Evolutionary conservation across 2,329 filamentous ascomycete species (phyloP).

Genomic region (Beauveria caledonica): DNA sequence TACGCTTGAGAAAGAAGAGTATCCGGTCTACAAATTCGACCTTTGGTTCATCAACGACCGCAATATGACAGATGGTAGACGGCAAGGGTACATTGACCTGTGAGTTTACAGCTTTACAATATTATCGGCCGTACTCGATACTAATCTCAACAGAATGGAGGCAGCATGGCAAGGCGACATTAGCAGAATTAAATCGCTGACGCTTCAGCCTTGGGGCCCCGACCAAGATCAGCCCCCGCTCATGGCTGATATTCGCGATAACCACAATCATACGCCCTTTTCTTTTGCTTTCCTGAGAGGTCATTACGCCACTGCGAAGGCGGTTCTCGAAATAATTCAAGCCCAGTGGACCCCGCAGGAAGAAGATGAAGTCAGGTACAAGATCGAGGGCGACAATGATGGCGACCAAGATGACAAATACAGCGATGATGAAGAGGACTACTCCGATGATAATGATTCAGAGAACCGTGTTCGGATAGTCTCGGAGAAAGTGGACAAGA

Average conservation of each 20-base stretch:
- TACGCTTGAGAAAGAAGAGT: conserved; percentile 13
- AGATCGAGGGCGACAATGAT: conserved; percentile 32
- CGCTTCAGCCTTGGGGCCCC: conserved; percentile 49
- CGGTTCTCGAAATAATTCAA: conserved; percentile 61
- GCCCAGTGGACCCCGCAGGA: conserved; percentile 58
- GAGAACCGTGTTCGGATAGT: conserved; percentile 36
- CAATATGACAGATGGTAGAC: conserved; percentile 47
- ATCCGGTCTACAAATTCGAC: conserved; percentile 36
- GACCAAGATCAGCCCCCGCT: conserved; percentile 50
- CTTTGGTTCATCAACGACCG: conserved; percentile 46
- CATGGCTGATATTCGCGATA: conserved; percentile 52
- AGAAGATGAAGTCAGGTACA: conserved; percentile 42
- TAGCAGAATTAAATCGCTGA: conserved; percentile 55
- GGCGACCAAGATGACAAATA: conserved; percentile 30
- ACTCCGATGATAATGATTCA: conserved; percentile 28
- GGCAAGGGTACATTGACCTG: conserved; percentile 54
- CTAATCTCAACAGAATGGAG: conserved; percentile 43
- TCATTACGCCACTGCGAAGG: conserved; percentile 54
- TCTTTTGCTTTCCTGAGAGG: conserved; percentile 59
- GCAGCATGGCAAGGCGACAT: conserved; percentile 66
- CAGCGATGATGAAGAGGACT: conserved; percentile 25
- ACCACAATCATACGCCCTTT: conserved; percentile 48
- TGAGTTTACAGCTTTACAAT: conserved; percentile 29
- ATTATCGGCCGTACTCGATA: neutral
- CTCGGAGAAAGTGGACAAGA: conserved; percentile 51